Base-by-base conservation (phyloP, 352 stramenopile species). In the Phytophthora fragariae region DNA sequence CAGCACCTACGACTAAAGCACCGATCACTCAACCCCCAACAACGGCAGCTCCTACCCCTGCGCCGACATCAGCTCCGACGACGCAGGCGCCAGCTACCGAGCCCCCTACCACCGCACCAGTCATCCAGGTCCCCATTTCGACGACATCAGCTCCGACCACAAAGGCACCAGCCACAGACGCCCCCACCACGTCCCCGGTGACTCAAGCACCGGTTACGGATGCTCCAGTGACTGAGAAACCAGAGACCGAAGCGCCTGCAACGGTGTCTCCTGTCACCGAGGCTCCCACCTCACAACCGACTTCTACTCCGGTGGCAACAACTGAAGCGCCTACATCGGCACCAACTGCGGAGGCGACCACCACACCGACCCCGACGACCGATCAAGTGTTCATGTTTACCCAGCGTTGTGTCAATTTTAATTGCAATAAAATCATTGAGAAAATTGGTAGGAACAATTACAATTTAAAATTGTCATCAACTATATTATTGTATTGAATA, bases 11-110 rank as follows among this genome's bases (percentile, higher is more conserved):
- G 2, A 70, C 63, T 21, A 61, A 68, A 14, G 31, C 56, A 15
- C 72, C 67, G 33, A 63, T 74, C 0, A 79, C 72, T 10, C 29
- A 63, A 54, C 63, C 71, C 10, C 65, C 65, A 6, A 80, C 76
- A 24, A 70, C 56, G 14, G 47, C 19, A 29, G 6, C 17, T 24
- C 47, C 47, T 54, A 54, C 37, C 37, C 14, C 37, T 44, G 37
- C 10, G 12, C 37, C 47, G 9, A 54, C 47, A 54, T 15, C 47
- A 14, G 54, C 31, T 49, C 31, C 54, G 7, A 60, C 19, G 49
- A 37, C 57, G 4, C 35, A 19, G 24, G 29, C 47, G 29, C 47
- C 47, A 11, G 47, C n/a, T 29, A 54, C 47, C 17, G 47, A 54
- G 9, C 6, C 29, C n/a, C 57, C 57, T 4, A 66, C 33, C 4